phyloP scores from a whole-genome alignment of 495 filamentous ascomycete species.

The Jackrogersella minutella region DNA sequence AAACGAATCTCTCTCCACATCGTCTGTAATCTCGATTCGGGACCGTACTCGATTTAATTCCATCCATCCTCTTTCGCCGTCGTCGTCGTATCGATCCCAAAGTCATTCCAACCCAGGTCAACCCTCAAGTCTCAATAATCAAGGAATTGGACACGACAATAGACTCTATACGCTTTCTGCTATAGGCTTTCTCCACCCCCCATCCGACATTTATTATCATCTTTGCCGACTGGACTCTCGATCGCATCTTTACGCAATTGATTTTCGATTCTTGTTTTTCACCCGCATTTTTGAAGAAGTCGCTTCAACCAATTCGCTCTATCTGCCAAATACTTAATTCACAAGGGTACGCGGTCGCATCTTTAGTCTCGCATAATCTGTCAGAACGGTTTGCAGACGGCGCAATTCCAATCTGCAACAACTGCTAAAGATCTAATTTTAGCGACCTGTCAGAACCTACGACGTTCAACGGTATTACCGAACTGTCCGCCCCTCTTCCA shows the following conservation, averaged over 20 bases:
- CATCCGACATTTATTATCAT: conserved; percentile 34
- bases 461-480: no score
- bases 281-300: conserved; percentile 6
- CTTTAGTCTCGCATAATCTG: neutral
- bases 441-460: neutral
- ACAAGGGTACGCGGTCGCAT: conserved; percentile 33
- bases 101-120: conserved; percentile 6
- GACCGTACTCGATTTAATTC: conserved; percentile 25
- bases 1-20: neutral
- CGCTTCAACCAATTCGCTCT: neutral
- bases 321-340: conserved; percentile 2
- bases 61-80: conserved; percentile 2
- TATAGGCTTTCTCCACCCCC: conserved; percentile 39
- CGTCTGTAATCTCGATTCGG: conserved; percentile 22
- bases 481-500: neutral
- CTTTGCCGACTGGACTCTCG: conserved; percentile 36
- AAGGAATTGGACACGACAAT: conserved; percentile 24
- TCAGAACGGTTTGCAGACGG: neutral
- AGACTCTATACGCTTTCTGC: conserved; percentile 18
- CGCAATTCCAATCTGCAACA: neutral
- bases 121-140: conserved; percentile 2
- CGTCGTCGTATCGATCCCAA: conserved; percentile 15
- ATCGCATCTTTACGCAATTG: conserved; percentile 28
- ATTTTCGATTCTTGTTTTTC: conserved; percentile 27
- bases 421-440: conserved; percentile 9